Percentiles rank a stretch among this genome's conserved stretches.
These are phyloP conservation scores for Eimeria necatrix DNA, from an alignment of 169 alveolate species.

Conservation along the genomic window DNA sequence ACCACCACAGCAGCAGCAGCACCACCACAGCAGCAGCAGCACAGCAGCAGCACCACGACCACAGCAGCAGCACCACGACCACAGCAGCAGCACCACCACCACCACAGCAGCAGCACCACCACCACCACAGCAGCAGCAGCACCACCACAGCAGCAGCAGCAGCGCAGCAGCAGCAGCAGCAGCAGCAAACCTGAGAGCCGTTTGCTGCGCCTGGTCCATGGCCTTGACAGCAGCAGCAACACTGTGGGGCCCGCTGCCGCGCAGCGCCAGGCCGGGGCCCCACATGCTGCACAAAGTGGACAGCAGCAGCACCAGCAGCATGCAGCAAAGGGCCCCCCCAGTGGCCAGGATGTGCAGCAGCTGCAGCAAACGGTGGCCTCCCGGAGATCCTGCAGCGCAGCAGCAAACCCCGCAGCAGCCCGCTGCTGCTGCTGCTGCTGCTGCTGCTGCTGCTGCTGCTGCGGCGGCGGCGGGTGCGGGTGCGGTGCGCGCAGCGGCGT, in stretches of 20 bases:
- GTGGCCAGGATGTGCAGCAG: slow-evolving; percentile 49
- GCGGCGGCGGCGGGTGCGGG: no score
- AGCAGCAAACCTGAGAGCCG: no score
- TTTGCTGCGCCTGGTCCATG: no score
- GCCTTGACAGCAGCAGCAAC: slow-evolving; percentile 58
- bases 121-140: background rate
- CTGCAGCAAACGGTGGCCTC: background rate
- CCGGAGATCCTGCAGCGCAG: no score
- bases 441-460: no score
- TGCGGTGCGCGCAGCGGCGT: no score
- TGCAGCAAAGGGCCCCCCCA: slow-evolving; percentile 64
- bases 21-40: background rate
- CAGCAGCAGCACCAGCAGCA: slow-evolving; percentile 78
- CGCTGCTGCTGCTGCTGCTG: no score
- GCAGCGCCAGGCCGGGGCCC: slow-evolving; percentile 71
- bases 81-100: background rate
- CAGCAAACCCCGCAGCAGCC: no score
- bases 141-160: no score
- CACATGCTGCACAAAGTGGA: slow-evolving; percentile 55
- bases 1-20: slow-evolving; percentile 12
- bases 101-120: slow-evolving; percentile 21
- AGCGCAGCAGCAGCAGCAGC: no score
- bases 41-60: slow-evolving; percentile 3
- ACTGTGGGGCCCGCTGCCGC: slow-evolving; percentile 65
- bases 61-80: background rate